Conservation (phyloP, 345 rosid genomes). For the Arabidopsis suecica region DNA sequence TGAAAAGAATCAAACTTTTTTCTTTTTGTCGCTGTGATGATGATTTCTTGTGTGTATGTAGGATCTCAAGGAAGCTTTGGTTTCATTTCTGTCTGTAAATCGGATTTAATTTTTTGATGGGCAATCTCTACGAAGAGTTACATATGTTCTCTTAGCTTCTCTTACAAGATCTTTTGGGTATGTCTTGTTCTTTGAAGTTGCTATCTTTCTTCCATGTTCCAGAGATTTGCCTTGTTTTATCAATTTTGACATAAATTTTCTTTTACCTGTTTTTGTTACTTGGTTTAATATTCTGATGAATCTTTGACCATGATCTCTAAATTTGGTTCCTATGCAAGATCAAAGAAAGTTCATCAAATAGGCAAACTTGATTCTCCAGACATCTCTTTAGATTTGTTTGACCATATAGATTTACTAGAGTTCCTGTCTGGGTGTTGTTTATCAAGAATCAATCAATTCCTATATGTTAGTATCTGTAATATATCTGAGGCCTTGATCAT, state of each 20-base stretch:
- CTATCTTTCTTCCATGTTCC: conserved; percentile 3
- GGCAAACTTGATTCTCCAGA: conserved; percentile 12
- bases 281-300: conserved; percentile 9
- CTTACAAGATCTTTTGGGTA: conserved; percentile 1
- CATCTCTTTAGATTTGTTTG: conserved; percentile 11
- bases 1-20: background rate
- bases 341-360: background rate
- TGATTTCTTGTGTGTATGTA: conserved; percentile 29
- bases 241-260: background rate
- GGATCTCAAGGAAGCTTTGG: conserved; percentile 39
- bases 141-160: background rate
- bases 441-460: conserved; percentile 7
- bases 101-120: conserved; percentile 12
- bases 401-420: background rate
- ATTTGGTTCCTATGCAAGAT: conserved; percentile 1
- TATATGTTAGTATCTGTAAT: background rate
- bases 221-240: conserved; percentile 9
- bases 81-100: conserved; percentile 4
- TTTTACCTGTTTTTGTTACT: background rate
- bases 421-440: background rate
- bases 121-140: conserved; percentile 47
- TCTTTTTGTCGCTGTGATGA: background rate
- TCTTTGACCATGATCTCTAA: conserved; percentile 34
- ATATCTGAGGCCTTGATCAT: background rate
- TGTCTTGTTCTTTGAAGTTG: conserved; percentile 13